Evolutionary conservation across 2,329 filamentous ascomycete genomes (phyloP).

Genomic region (Verticillium nonalfalfae): DNA sequence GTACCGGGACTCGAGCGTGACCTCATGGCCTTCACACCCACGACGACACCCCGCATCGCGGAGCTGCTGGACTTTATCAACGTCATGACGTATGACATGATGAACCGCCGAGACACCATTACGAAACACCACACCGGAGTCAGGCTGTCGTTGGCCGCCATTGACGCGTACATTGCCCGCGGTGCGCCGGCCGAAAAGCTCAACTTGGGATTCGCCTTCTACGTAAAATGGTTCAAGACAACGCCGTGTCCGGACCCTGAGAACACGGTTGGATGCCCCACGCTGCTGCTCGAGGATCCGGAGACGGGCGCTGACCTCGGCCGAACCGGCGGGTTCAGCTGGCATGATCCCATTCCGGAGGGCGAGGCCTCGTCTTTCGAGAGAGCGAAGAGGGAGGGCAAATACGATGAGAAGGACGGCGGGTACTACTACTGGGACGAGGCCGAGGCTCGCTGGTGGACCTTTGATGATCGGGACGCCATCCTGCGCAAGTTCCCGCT

Average conservation of each 20-base stretch:
- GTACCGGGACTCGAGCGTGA: constrained; percentile 59
- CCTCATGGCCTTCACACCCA: constrained; percentile 59
- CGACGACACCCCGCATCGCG: constrained; percentile 52
- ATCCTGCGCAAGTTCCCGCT: constrained; percentile 56
- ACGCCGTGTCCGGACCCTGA: constrained; percentile 30
- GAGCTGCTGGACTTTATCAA: constrained; percentile 61
- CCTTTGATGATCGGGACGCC: constrained; percentile 59
- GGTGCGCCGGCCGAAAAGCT: constrained; percentile 45
- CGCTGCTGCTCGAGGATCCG: constrained; percentile 51
- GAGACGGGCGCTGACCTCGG: constrained; percentile 49
- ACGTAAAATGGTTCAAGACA: constrained; percentile 59
- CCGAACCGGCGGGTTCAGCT: constrained; percentile 54
- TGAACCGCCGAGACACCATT: constrained; percentile 59
- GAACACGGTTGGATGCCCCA: constrained; percentile 46
- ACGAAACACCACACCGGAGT: constrained; percentile 64
- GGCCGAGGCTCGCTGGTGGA: constrained; percentile 60
- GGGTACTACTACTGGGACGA: constrained; percentile 66
- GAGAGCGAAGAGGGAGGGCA: constrained; percentile 43
- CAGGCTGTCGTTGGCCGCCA: constrained; percentile 40
- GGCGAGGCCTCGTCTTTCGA: constrained; percentile 52
- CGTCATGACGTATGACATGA: constrained; percentile 62
- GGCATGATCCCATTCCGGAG: constrained; percentile 45
- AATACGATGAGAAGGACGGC: constrained; percentile 50
- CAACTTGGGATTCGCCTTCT: constrained; percentile 62
- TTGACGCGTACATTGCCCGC: constrained; percentile 53